Base-by-base conservation (phyloP, 1,284 basidiomycete genomes). In the Sporisorium reilianum region DNA sequence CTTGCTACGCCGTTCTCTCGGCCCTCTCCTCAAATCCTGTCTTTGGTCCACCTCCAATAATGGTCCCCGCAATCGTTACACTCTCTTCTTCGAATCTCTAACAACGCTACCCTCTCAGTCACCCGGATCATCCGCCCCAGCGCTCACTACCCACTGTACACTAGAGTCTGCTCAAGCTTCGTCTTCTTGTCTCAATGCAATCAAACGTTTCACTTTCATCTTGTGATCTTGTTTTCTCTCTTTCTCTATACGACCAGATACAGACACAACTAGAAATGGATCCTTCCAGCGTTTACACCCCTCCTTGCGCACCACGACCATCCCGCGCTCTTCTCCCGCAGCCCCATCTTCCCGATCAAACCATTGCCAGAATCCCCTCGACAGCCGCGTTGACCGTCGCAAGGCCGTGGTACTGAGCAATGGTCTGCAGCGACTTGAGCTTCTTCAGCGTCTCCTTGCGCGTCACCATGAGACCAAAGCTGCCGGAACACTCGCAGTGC, bases 401-500 rank as follows among this genome's bases (percentile, higher is more conserved):
- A 23, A 70, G 40, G 11, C 57, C 61, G 45, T 83, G 80, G 46
- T 66, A 83, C 41, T 64, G 42, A 9, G 77, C 77, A 23, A 84
- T 74, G 30, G 68, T 70, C 49, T 26, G 36, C 30, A 82, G 51
- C 12, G 63, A 41, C 22, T 41, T 66, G 34, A 84, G 50, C 53
- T 64, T 76, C 41, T 69, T 68, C 45, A 78, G 18, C 44, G 79
- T 80, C 28, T 82, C 80, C 45, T 75, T 72, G 28, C 76, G 55
- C 34, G 72, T 76, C 7, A 75, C 64, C 57, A 77, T 75, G 55
- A 80, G 56, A 2, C 75, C 77, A 64, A 75, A 84, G 2, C 58
- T 30, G 18, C 95, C 96, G 8, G 94, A 52, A 85, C 97, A 99
- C 32, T 89, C 88, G 83, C 96, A 98, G 64, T 92, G 92, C 60